phyloP scores from a whole-genome alignment of 2,329 filamentous ascomycete species.

The Plenodomus tracheiphilus region DNA sequence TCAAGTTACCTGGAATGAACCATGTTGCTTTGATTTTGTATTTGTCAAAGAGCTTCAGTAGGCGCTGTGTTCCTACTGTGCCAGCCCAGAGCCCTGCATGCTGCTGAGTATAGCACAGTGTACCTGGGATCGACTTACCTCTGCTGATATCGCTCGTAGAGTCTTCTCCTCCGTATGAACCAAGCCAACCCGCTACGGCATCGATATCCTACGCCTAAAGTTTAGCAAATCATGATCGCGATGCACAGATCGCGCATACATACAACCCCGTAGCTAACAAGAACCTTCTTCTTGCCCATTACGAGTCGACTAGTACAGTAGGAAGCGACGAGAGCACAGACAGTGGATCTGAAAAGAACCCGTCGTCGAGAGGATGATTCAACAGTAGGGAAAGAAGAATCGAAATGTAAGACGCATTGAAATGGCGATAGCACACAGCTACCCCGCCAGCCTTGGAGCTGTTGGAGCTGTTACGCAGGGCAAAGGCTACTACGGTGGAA shows the following conservation, averaged over 20 bases:
- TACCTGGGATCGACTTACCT: constrained; percentile 48
- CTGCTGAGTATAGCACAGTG: constrained; percentile 1
- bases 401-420: background rate
- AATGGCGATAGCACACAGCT: no score
- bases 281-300: constrained; percentile 57
- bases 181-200: constrained; percentile 70
- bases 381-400: background rate
- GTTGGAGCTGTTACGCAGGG: background rate
- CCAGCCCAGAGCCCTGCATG: constrained; percentile 67
- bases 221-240: background rate
- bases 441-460: constrained; percentile 12
- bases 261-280: constrained; percentile 69
- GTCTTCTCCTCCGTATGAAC: constrained; percentile 74
- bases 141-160: constrained; percentile 72
- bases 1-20: constrained; percentile 64
- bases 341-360: no score
- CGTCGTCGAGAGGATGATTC: no score
- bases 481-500: no score
- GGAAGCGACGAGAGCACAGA: no score
- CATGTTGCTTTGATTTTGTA: background rate
- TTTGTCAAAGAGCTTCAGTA: background rate
- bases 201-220: background rate
- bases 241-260: constrained; percentile 54
- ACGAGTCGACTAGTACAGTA: no score
- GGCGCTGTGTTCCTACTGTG: constrained; percentile 62